Conservation (phyloP, 148 eudicot species). For the Gaultheria prostrata region DNA sequence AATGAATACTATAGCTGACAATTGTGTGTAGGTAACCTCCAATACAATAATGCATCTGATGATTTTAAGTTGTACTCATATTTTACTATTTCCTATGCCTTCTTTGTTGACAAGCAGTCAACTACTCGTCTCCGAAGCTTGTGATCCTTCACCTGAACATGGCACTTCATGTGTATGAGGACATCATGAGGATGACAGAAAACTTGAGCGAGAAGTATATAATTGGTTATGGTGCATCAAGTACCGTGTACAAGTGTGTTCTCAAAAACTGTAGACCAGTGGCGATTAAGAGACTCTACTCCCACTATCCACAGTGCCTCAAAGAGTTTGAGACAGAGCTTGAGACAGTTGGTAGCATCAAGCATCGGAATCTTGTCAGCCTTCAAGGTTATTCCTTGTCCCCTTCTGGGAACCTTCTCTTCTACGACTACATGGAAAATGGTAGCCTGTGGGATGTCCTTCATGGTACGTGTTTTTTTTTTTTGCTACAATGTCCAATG, state of each 20-base stretch:
- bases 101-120: conserved; percentile 34
- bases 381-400: conserved; percentile 96
- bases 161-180: conserved; percentile 98
- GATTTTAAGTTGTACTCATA: neutral
- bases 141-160: conserved; percentile 98
- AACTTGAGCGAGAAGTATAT: conserved; percentile 91
- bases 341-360: conserved; percentile 91
- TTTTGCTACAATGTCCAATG: neutral
- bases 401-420: conserved; percentile 83
- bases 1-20: neutral
- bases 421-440: conserved; percentile 98
- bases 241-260: conserved; percentile 96
- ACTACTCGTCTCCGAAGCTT: conserved; percentile 82
- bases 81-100: neutral
- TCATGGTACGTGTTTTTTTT: conserved; percentile 55
- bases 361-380: conserved; percentile 89
- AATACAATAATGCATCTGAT: neutral
- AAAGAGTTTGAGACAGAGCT: conserved; percentile 99
- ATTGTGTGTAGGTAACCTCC: neutral
- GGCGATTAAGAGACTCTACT: conserved; percentile 81
- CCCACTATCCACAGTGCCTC: conserved; percentile 67
- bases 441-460: conserved; percentile 98
- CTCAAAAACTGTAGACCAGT: conserved; percentile 95
- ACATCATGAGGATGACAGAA: conserved; percentile 99
- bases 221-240: conserved; percentile 93